Conservation (phyloP, 768 basidiomycete species). For the Hortiboletus campestris region DNA sequence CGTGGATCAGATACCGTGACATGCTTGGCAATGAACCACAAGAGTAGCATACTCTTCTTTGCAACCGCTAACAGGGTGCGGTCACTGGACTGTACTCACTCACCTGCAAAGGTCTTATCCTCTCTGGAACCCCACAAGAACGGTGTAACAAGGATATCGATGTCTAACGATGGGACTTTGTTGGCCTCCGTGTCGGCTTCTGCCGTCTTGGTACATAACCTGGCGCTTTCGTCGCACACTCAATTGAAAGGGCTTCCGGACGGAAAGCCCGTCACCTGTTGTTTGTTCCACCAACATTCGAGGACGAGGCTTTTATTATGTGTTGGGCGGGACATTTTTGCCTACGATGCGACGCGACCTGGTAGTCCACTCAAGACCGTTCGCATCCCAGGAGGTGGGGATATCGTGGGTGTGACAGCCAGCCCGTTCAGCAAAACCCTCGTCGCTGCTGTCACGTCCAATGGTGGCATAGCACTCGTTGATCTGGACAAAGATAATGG, state of each 20-base stretch:
- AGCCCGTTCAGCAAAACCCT: constrained; percentile 80
- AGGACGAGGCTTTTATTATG: constrained; percentile 61
- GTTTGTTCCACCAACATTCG: constrained; percentile 61
- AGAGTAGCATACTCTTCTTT: constrained; percentile 45
- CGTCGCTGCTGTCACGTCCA: constrained; percentile 53
- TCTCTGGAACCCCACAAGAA: constrained; percentile 53
- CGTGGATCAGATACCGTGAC: constrained; percentile 26
- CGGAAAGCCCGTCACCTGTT: constrained; percentile 42
- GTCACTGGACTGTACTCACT: constrained; percentile 46
- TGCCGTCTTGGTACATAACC: constrained; percentile 59
- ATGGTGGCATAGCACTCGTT: constrained; percentile 55
- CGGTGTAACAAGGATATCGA: constrained; percentile 49
- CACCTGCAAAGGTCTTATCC: constrained; percentile 40
- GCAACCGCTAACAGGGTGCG: constrained; percentile 45
- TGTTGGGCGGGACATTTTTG: constrained; percentile 47
- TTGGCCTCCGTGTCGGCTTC: constrained; percentile 55
- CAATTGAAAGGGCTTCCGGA: constrained; percentile 53
- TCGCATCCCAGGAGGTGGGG: constrained; percentile 45
- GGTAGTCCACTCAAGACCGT: constrained; percentile 55
- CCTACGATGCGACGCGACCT: constrained; percentile 63
- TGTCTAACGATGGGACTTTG: constrained; percentile 56
- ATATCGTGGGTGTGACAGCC: constrained; percentile 56
- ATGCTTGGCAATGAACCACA: constrained; percentile 35
- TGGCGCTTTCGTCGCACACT: constrained; percentile 51
- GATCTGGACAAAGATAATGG: constrained; percentile 76